A percentile compares a stretch with the other conserved stretches of the same genome.
Evolutionary conservation across 2,329 filamentous ascomycete genomes (phyloP).

Genomic region (Metarhizium rileyi): DNA sequence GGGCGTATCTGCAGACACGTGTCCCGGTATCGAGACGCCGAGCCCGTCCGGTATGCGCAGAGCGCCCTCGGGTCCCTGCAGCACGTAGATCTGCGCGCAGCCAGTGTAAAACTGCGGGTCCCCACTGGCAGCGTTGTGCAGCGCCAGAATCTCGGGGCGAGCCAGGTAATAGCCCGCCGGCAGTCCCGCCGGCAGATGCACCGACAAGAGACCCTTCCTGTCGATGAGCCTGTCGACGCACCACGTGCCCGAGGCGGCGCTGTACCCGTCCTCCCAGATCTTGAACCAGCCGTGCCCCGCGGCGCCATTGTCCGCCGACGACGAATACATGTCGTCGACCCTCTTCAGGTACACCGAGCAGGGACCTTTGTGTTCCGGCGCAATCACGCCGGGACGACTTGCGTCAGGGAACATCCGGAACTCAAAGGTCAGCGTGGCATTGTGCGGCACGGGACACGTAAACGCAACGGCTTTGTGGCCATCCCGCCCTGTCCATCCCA

Average conservation of each 20-base stretch:
- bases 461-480: conserved; percentile 36
- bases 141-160: conserved; percentile 58
- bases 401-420: conserved; percentile 53
- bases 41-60: conserved; percentile 21
- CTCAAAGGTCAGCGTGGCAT: conserved; percentile 53
- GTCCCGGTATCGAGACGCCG: conserved; percentile 54
- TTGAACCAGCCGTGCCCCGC: conserved; percentile 68
- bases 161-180: conserved; percentile 61
- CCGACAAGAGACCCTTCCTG: conserved; percentile 53
- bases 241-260: conserved; percentile 46
- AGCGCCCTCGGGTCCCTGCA: conserved; percentile 33
- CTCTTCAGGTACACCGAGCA: conserved; percentile 68
- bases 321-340: conserved; percentile 41
- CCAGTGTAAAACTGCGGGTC: conserved; percentile 66
- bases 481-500: conserved; percentile 29
- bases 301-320: conserved; percentile 34
- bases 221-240: conserved; percentile 60
- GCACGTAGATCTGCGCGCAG: conserved; percentile 61
- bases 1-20: conserved; percentile 44
- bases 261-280: conserved; percentile 61
- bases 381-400: conserved; percentile 44
- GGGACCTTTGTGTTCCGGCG: conserved; percentile 54
- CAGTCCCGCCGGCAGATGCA: conserved; percentile 51
- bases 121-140: conserved; percentile 49
- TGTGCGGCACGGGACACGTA: conserved; percentile 39